phyloP scores from a whole-genome alignment of 768 basidiomycete species.

The Gyrodon lividus region DNA sequence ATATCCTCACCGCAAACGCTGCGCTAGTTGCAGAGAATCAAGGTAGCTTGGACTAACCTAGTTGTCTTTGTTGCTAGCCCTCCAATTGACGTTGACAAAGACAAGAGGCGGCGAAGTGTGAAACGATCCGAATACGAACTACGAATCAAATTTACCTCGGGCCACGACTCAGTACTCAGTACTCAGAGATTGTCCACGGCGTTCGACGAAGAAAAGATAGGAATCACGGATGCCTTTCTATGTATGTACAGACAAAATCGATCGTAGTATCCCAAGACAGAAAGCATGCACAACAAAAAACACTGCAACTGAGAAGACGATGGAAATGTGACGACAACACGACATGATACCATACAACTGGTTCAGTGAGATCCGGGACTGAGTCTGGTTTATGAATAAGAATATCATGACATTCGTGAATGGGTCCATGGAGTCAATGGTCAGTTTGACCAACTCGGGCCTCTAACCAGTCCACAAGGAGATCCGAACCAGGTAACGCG shows the following conservation, averaged over 20 bases:
- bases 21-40: slow-evolving; percentile 6
- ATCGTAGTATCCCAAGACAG: neutral
- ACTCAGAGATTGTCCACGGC: too few species aligned
- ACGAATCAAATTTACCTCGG: too few species aligned
- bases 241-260: neutral
- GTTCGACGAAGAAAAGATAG: too few species aligned
- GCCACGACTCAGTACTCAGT: too few species aligned
- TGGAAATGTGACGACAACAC: neutral
- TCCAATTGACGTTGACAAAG: too few species aligned
- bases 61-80: too few species aligned
- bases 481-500: slow-evolving; percentile 29
- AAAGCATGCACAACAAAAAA: too few species aligned
- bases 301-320: neutral
- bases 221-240: too few species aligned
- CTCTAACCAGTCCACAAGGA: slow-evolving; percentile 49
- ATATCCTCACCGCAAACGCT: slow-evolving; percentile 46
- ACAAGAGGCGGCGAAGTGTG: too few species aligned
- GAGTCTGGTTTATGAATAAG: neutral
- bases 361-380: neutral
- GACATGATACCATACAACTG: neutral
- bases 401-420: neutral
- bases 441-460: slow-evolving; percentile 12
- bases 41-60: neutral
- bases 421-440: slow-evolving; percentile 19
- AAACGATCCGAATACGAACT: too few species aligned